Conservation (phyloP, 768 basidiomycete species). For the Hypholoma sublateritium region DNA sequence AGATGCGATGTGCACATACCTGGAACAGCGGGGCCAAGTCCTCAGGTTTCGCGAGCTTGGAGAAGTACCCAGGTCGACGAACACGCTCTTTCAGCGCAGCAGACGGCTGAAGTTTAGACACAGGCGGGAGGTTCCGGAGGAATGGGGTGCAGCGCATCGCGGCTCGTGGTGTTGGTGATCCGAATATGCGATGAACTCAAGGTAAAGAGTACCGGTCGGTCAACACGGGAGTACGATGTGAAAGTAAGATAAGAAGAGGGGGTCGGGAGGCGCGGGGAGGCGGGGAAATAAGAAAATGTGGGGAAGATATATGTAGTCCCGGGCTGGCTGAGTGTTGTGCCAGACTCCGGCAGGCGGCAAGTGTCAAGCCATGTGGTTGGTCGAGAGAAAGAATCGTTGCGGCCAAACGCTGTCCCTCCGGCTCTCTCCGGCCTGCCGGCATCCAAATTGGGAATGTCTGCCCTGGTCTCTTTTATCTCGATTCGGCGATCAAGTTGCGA, state of each 20-base stretch:
- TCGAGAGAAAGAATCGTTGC: background rate
- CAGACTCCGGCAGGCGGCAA: background rate
- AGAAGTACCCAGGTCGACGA: constrained; percentile 35
- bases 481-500: too few species aligned
- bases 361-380: background rate
- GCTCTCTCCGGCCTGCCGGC: background rate
- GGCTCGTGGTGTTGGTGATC: background rate
- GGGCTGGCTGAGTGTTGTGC: background rate
- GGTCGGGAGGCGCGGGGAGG: background rate
- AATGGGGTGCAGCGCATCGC: constrained; percentile 30
- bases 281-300: background rate
- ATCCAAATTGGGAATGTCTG: background rate
- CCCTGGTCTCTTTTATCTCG: too few species aligned
- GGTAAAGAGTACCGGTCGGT: background rate
- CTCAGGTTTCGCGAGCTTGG: constrained; percentile 33
- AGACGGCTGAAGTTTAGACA: constrained; percentile 5
- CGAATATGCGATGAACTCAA: background rate
- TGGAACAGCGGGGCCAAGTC: constrained; percentile 44
- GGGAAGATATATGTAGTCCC: background rate
- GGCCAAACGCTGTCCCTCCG: background rate
- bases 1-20: constrained; percentile 19
- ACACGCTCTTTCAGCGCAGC: constrained; percentile 43
- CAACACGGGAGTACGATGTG: background rate
- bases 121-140: constrained; percentile 22
- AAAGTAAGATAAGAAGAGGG: background rate